These are phyloP conservation scores for Tremellales sp. DNA, from an alignment of 1,284 basidiomycete genomes.

Conservation along the genomic window DNA sequence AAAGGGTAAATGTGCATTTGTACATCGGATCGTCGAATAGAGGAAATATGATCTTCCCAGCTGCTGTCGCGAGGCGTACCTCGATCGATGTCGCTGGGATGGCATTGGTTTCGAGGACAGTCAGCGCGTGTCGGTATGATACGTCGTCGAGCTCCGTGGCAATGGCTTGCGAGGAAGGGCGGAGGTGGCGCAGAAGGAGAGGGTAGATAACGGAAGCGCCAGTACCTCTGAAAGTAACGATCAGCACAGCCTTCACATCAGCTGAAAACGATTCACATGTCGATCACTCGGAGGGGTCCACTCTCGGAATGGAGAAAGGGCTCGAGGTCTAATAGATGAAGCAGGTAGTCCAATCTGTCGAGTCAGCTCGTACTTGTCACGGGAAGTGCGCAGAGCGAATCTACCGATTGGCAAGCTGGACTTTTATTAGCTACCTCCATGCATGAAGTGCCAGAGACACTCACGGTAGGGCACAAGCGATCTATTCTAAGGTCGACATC, in stretches of 20 bases:
- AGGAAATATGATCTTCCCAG: conserved; percentile 55
- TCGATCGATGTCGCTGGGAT: conserved; percentile 53
- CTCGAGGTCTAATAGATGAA: conserved; percentile 65
- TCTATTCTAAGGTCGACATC: conserved; percentile 61
- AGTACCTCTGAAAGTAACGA: conserved; percentile 65
- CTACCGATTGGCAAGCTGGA: conserved; percentile 44
- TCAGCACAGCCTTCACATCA: conserved; percentile 44
- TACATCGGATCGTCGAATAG: conserved; percentile 41
- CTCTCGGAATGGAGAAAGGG: conserved; percentile 13
- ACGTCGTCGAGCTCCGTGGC: conserved; percentile 70
- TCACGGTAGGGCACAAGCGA: conserved; percentile 79
- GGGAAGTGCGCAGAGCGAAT: background rate
- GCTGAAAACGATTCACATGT: conserved; percentile 46
- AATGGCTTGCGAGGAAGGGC: conserved; percentile 58
- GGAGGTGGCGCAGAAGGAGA: conserved; percentile 62
- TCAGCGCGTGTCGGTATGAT: conserved; percentile 57
- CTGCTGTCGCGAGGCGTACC: conserved; percentile 48
- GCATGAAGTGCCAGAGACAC: conserved; percentile 22
- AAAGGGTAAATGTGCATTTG: conserved; percentile 74
- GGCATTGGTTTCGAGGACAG: conserved; percentile 58
- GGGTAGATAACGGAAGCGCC: conserved; percentile 89
- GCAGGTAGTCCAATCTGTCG: conserved; percentile 68
- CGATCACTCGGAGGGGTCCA: conserved; percentile 46
- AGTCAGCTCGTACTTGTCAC: background rate
- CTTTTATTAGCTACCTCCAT: conserved; percentile 1